Base-by-base conservation (phyloP, 139 green algal genomes). In the Coelastrella sp. region DNA sequence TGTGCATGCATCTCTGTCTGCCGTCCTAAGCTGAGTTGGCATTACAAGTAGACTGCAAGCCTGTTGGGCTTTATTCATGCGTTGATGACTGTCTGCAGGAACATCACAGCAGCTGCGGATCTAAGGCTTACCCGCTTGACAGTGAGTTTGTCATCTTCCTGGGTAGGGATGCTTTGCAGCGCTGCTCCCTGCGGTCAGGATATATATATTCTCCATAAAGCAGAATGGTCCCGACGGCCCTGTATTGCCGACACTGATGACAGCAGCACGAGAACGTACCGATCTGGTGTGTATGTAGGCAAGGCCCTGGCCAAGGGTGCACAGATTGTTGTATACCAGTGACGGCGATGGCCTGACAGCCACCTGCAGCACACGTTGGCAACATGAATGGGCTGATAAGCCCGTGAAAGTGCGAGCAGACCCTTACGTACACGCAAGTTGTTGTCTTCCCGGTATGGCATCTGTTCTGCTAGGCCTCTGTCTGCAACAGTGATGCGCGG, bases 311-410 rank as follows among this genome's bases (percentile, higher is more conserved):
- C 87, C 87, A 47, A 87, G 17, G 14, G 47, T 14, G 22, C 87
- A 91, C 5, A 91, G 19, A 14, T 91, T 91, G 87, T 86, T 87
- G 87, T 87, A 87, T 3, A 76, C 17, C 10, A 91, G 87, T 4
- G 87, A 91, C 47, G 87, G 75, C 6, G 87, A 89, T 14, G 85
- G 85, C 73, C 10, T 59, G 13, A 83, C 11, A 11, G 23, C 57
- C 20, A 80, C 68, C 83, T 88, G 83, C 65, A 77, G 64, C 17
- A 10, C n/a, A 47, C 19, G 10, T 60, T 19, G 7, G 80, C 59
- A 85, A 56, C 79, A 85, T 71, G 11, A 13, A 19, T 71, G 61
- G 10, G 32, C 32, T 47, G 32, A 47, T 47, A 47, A 47, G 32
- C 32, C 32, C 32, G 32, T 47, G 32, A 47, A 47, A 47, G 32